Conservation (phyloP, 441 rosid genomes). For the Geranium incanum region DNA sequence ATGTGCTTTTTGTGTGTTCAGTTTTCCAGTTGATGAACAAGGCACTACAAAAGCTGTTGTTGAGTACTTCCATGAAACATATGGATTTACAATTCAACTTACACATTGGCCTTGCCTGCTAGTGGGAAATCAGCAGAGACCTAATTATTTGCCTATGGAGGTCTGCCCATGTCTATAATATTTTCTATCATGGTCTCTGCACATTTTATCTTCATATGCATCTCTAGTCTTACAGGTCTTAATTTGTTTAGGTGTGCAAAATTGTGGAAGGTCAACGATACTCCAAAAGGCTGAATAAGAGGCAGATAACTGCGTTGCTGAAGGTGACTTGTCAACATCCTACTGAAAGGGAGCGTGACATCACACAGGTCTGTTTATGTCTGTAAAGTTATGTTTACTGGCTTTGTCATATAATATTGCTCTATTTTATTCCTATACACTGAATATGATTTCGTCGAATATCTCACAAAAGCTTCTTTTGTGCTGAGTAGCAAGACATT, state of each 20-base stretch:
- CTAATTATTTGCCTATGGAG: constrained; percentile 97
- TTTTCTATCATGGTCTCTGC: neutral
- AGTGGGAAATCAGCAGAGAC: constrained; percentile 94
- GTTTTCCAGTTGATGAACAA: constrained; percentile 94
- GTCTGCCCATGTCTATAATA: constrained; percentile 23
- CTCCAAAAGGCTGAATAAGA: constrained; percentile 82
- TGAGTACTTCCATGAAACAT: constrained; percentile 94
- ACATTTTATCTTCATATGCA: neutral
- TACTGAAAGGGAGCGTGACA: constrained; percentile 78
- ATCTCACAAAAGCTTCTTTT: no score
- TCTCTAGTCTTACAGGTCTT: constrained; percentile 19
- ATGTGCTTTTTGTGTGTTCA: constrained; percentile 16
- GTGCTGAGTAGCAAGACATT: neutral
- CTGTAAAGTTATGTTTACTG: no score
- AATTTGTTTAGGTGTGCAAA: constrained; percentile 64
- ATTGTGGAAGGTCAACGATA: constrained; percentile 95
- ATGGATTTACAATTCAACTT: constrained; percentile 79
- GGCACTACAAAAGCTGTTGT: constrained; percentile 79
- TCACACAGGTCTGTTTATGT: constrained; percentile 40
- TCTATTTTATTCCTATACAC: no score
- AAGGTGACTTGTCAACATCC: constrained; percentile 97
- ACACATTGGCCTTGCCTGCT: constrained; percentile 92
- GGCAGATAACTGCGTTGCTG: constrained; percentile 77
- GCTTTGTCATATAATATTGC: no score
- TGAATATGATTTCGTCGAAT: no score